Conservation (phyloP, 2,329 filamentous ascomycete genomes). For the Graphilbum sp. region DNA sequence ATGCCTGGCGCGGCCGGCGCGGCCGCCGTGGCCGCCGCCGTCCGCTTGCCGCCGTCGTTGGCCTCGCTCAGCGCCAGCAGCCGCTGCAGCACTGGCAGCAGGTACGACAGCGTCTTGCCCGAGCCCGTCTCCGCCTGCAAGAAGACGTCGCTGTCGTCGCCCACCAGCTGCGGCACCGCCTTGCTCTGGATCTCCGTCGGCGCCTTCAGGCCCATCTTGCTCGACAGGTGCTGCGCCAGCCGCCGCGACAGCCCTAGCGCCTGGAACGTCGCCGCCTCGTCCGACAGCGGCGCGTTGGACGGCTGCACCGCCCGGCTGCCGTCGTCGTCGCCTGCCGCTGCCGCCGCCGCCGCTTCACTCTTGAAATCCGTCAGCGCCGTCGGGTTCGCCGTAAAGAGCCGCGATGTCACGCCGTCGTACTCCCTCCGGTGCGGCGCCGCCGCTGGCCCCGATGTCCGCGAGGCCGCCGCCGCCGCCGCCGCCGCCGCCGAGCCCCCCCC, state of each 20-base stretch:
- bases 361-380: slow-evolving; percentile 46
- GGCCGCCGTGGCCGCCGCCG: no score
- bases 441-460: no score
- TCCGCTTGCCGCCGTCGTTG: slow-evolving; percentile 27
- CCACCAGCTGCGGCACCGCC: slow-evolving; percentile 64
- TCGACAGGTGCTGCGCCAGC: slow-evolving; percentile 66
- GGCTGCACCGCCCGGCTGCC: slow-evolving; percentile 43
- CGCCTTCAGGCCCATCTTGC: slow-evolving; percentile 75
- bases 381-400: slow-evolving; percentile 84
- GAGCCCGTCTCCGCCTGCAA: slow-evolving; percentile 95
- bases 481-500: slow-evolving; percentile 12
- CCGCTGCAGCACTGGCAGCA: slow-evolving; percentile 79
- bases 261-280: slow-evolving; percentile 73
- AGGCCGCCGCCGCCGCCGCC: slow-evolving; percentile 3
- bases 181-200: slow-evolving; percentile 92
- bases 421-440: neutral
- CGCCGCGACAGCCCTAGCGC: slow-evolving; percentile 67
- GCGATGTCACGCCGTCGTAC: slow-evolving; percentile 52
- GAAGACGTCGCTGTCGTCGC: slow-evolving; percentile 77
- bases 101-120: slow-evolving; percentile 92
- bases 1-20: slow-evolving; percentile 6
- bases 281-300: slow-evolving; percentile 78
- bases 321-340: no score
- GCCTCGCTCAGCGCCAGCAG: slow-evolving; percentile 59
- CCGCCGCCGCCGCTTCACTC: slow-evolving; percentile 15